phyloP scores from a whole-genome alignment of 2,329 filamentous ascomycete genomes.

The Chrysosporium queenslandicum region DNA sequence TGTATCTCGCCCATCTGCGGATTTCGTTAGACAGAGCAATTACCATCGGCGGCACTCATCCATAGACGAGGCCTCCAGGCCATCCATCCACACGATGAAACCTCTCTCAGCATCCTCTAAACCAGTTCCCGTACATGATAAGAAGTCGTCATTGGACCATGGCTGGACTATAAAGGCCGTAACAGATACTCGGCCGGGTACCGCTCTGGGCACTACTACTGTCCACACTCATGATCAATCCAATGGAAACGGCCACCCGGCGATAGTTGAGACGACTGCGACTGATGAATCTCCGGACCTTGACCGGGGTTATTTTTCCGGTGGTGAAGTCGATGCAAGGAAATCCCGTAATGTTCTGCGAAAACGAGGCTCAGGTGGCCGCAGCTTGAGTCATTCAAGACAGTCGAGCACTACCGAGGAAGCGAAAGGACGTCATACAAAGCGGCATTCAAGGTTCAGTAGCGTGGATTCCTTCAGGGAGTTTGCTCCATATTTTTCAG shows the following conservation, averaged over 20 bases:
- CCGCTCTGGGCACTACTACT: conserved; percentile 22
- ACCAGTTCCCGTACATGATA: conserved; percentile 39
- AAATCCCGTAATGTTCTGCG: conserved; percentile 65
- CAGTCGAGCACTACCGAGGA: conserved; percentile 71
- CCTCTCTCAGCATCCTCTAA: conserved; percentile 19
- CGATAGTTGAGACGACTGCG: conserved; percentile 23
- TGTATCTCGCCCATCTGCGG: conserved; percentile 57
- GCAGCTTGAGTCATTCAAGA: conserved; percentile 48
- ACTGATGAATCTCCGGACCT: conserved; percentile 45
- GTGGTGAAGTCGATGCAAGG: conserved; percentile 68
- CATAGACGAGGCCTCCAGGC: conserved; percentile 54
- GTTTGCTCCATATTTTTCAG: conserved; percentile 41
- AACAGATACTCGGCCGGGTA: conserved; percentile 28
- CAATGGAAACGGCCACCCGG: conserved; percentile 25
- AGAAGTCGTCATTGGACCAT: conserved; percentile 50
- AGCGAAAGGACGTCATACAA: conserved; percentile 55
- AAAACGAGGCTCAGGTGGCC: conserved; percentile 49
- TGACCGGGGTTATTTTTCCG: conserved; percentile 89
- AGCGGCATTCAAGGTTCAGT: conserved; percentile 65
- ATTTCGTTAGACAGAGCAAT: conserved; percentile 69
- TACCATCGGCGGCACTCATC: conserved; percentile 82
- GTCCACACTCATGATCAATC: conserved; percentile 28
- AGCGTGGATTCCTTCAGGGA: conserved; percentile 68
- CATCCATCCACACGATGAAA: conserved; percentile 18
- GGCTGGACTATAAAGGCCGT: conserved; percentile 46